Evolutionary conservation across 768 basidiomycete genomes (phyloP).

Genomic region (Phlegmacium glaucopus): DNA sequence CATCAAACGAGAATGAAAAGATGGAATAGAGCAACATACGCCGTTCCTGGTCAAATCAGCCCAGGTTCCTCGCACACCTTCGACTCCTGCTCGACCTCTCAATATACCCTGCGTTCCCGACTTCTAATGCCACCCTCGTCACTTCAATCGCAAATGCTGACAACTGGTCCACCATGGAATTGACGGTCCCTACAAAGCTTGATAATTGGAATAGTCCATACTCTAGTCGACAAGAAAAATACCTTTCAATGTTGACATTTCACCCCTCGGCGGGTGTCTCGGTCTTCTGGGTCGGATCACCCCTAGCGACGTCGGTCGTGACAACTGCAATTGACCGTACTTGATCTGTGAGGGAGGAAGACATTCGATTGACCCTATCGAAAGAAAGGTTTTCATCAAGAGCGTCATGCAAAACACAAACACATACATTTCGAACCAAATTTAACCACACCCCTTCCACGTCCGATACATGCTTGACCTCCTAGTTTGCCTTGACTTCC

Average conservation of each 20-base stretch:
- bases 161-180: too few species aligned
- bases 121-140: constrained; percentile 86
- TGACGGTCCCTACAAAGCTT: too few species aligned
- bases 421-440: too few species aligned
- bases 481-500: constrained; percentile 88
- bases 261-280: constrained; percentile 80
- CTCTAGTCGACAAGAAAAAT: constrained; percentile 5
- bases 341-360: too few species aligned
- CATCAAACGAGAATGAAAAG: background rate
- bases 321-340: too few species aligned
- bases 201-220: background rate
- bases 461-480: constrained; percentile 83
- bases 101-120: constrained; percentile 89
- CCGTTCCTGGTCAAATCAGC: constrained; percentile 86
- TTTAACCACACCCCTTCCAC: constrained; percentile 91
- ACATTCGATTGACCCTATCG: too few species aligned
- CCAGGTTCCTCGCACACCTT: constrained; percentile 94
- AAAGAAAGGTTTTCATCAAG: too few species aligned
- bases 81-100: constrained; percentile 87
- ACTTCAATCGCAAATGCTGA: too few species aligned
- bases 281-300: too few species aligned
- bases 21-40: constrained; percentile 39
- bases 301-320: too few species aligned
- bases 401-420: too few species aligned
- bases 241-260: constrained; percentile 80